Evolutionary conservation across 192 early-diverging fungal species (phyloP).

Genomic region (Linnemannia exigua): DNA sequence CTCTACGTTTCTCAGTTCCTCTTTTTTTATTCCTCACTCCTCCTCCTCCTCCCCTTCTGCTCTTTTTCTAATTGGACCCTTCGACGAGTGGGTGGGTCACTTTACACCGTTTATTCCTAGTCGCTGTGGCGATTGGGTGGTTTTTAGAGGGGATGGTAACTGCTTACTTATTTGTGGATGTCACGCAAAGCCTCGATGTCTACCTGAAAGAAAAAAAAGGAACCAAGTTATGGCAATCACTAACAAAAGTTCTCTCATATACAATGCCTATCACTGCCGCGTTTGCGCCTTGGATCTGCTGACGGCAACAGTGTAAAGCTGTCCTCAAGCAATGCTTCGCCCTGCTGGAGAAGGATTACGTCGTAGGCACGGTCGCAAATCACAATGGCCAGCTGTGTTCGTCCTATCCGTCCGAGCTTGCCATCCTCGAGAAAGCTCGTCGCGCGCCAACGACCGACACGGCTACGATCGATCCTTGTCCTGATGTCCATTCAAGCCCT

Average conservation of each 20-base stretch:
- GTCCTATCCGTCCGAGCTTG: conserved; percentile 50
- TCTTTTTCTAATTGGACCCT: conserved; percentile 13
- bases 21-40: not conserved
- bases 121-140: conserved; percentile 2
- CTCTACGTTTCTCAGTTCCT: not conserved
- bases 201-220: not conserved
- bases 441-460: not conserved
- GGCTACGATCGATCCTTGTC: not conserved
- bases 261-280: not conserved
- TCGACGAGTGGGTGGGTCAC: not conserved
- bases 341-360: conserved; percentile 51
- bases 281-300: not conserved
- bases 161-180: not conserved
- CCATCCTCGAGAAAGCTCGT: conserved; percentile 38
- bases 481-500: not conserved
- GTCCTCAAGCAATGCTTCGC: conserved; percentile 52
- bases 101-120: not conserved
- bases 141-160: not conserved
- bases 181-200: not conserved
- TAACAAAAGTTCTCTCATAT: not conserved
- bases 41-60: not conserved
- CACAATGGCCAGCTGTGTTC: conserved; percentile 52
- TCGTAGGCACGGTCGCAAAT: conserved; percentile 44
- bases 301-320: conserved; percentile 42
- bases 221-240: not conserved